Conservation (phyloP, 345 rosid genomes). For the Nephelium lappaceum region DNA sequence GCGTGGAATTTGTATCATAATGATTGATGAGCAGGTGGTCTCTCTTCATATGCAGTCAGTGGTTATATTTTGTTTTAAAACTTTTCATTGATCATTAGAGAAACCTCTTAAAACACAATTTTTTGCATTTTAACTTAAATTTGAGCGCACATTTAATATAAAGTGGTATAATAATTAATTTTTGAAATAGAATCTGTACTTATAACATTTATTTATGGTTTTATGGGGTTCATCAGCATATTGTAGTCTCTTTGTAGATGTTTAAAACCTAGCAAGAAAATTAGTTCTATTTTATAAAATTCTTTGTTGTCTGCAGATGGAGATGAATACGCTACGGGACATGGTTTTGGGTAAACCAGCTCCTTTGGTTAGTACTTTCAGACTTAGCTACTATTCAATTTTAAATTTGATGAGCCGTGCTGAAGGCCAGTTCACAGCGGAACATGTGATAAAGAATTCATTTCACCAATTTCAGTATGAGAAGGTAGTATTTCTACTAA, state of each 20-base stretch:
- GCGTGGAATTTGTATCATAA: conserved; percentile 93
- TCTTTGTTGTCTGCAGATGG: conserved; percentile 61
- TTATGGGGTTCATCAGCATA: neutral
- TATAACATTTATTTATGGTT: neutral
- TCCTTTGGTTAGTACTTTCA: conserved; percentile 95
- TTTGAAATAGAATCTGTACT: conserved; percentile 1
- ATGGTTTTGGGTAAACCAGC: conserved; percentile 99
- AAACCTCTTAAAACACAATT: neutral
- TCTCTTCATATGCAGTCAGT: neutral
- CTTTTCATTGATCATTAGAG: neutral
- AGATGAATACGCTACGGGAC: conserved; percentile 84
- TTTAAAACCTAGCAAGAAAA: conserved; percentile 14
- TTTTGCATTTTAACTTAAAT: neutral
- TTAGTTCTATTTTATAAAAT: conserved; percentile 18
- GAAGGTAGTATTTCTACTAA: conserved; percentile 55
- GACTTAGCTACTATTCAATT: conserved; percentile 96
- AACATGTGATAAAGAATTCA: conserved; percentile 90
- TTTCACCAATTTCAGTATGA: conserved; percentile 98
- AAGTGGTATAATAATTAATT: neutral
- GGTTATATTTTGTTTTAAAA: neutral
- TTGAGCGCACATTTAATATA: neutral
- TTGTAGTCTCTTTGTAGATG: conserved; percentile 15
- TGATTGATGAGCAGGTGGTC: conserved; percentile 91
- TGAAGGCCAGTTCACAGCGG: conserved; percentile 98
- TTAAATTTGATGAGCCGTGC: conserved; percentile 98